phyloP scores from a whole-genome alignment of 257 asterid species.

The Nicotiana benthamiana region DNA sequence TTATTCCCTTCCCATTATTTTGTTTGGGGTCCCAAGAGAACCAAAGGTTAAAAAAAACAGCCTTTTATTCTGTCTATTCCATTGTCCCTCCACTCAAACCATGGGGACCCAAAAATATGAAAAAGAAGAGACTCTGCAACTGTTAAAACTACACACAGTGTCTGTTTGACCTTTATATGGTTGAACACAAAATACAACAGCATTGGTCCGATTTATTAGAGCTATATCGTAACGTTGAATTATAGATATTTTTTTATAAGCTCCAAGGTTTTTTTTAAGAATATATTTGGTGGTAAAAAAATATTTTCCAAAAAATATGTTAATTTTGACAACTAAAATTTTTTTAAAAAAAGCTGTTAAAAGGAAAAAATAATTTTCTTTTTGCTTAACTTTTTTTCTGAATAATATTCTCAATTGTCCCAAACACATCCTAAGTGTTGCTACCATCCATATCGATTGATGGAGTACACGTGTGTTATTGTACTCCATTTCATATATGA shows the following conservation, averaged over 20 bases:
- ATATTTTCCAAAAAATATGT: too few species aligned
- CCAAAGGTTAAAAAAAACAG: slow-evolving; percentile 5
- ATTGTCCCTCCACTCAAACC: slow-evolving; percentile 16
- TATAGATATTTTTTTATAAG: not conserved
- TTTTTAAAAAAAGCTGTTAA: accelerated
- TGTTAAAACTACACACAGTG: not conserved
- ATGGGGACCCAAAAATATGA: not conserved
- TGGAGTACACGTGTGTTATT: too few species aligned
- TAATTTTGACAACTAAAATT: too few species aligned
- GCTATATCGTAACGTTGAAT: not conserved
- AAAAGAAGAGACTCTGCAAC: not conserved
- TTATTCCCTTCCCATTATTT: not conserved
- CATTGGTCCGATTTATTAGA: not conserved
- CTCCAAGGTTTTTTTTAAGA: not conserved
- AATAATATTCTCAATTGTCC: too few species aligned
- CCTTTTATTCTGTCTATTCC: slow-evolving; percentile 14
- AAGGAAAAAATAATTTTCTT: too few species aligned
- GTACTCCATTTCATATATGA: too few species aligned
- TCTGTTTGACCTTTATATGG: not conserved
- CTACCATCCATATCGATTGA: too few species aligned
- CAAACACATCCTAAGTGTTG: too few species aligned
- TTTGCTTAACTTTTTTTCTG: too few species aligned
- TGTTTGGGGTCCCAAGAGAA: slow-evolving; percentile 35
- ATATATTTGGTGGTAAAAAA: too few species aligned
- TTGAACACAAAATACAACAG: not conserved